Base-by-base conservation (phyloP, 306 rosid species). In the Cicer cuneatum region DNA sequence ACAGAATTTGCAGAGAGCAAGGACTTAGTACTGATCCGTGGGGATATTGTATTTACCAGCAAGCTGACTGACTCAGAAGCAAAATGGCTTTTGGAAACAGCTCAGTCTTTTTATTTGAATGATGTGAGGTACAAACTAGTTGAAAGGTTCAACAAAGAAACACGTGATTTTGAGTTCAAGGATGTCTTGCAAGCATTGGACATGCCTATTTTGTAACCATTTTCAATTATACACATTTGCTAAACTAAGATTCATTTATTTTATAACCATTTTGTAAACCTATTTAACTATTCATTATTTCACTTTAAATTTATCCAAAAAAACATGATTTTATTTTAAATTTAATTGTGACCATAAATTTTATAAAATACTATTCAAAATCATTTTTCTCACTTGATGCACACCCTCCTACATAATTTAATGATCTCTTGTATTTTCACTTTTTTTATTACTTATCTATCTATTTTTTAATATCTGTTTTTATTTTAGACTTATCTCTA, bases 151-250 rank as follows among this genome's bases (percentile, higher is more conserved):
- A 94, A 94, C 87, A 88, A 75, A 79, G 85, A 92, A 71, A 82
- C 99, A 8, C 89, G 13, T 15, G 99, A 92, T 39, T 94, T 94
- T 61, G 99, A 94, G 86, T 92, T 92, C 79, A 94, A 90, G 82
- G 97, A 92, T 77, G 95, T 94, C 65, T 79, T 94, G 78, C 92
- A 83, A 85, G 92, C 86, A 6, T 71, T 94, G 79, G 89, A 87
- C 66, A 92, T 92, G 90, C 96, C 99, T 21, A 71, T 62, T 63
- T 47, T 90, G 67, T 92, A 85, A 88, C 69, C 75, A 49, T 74
- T 76, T 73, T 73, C 39, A 38, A 16, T 48, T 54, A n/a, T 40
- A n/a, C 53, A 65, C 33, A 29, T 29, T 3, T 29, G 33, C 33
- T 29, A 29, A 29, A 29, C 33, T 29, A 29, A 29, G 5, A 29